Evolutionary conservation across 2,329 filamentous ascomycete species (phyloP), one percentile per base, ranked within the genome.

Genomic region (Blastomyces silverae): DNA sequence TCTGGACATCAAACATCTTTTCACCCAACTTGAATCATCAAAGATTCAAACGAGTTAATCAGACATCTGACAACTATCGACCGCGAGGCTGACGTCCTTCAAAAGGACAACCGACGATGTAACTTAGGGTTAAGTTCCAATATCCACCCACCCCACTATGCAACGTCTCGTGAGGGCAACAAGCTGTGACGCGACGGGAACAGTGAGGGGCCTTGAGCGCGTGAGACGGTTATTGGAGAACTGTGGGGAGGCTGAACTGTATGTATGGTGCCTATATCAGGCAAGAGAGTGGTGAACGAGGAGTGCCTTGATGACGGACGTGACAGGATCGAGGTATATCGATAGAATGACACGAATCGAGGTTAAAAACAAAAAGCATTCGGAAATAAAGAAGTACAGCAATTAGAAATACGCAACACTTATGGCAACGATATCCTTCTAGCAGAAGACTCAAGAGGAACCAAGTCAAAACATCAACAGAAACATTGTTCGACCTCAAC

Each of bases 41-140:
- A 68, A 71, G 73, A 72, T 70, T 70, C 69, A 68, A 71, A 69
- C 72, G 74, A 74, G 79, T 78, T 92, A 92, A 75, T 92, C 86
- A 83, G 83, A 80, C 81, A 80, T 79, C 83, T 79, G 83, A 87
- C 87, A 87, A 89, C 87, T 84, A 80, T 81, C 77, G 75, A 83
- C 82, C 85, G 86, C 86, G 89, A 92, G 73, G 83, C 89, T 90
- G 64, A 66, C 69, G 67, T 69, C 66, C 53, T 53, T 55, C 53
- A 67, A 69, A 73, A 67, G 71, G 71, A 76, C 74, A 86, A 87
- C 90, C 89, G 89, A 86, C 81, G 77, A 75, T 60, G 80, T 78
- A 81, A 81, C 84, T 89, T 96, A 96, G 92, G 92, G 92, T 96
- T 96, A 96, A 92, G 90, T 92, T 92, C 90, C 91, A 87, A 88